Conservation (phyloP, 768 basidiomycete species). For the Candolleomyces efflorescens region DNA sequence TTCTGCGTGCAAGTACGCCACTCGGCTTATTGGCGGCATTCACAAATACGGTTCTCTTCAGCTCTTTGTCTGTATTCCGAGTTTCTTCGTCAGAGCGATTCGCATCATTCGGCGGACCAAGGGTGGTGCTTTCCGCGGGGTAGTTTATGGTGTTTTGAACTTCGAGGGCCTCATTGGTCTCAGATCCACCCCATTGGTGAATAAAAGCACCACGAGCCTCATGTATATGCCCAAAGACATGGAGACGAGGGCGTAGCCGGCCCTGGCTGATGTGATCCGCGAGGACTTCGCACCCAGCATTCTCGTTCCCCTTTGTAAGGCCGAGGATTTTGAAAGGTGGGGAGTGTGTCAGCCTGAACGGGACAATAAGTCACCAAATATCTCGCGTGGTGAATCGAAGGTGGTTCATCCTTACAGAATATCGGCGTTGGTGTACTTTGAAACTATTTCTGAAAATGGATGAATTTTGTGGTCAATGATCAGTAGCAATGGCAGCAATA, state of each 20-base stretch:
- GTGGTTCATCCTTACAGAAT: too few relatives aligned
- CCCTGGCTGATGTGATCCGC: conserved; percentile 30
- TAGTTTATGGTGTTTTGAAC: conserved; percentile 18
- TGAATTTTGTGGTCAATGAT: too few relatives aligned
- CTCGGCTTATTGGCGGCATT: conserved; percentile 40
- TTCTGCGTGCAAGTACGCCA: conserved; percentile 19
- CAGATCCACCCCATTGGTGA: conserved; percentile 28
- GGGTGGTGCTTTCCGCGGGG: conserved; percentile 2
- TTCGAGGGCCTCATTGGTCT: conserved; percentile 11
- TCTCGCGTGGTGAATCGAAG: too few relatives aligned
- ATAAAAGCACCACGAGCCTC: conserved; percentile 50
- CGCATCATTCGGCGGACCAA: background rate
- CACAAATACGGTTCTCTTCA: conserved; percentile 35
- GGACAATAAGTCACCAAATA: too few relatives aligned
- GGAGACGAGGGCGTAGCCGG: conserved; percentile 36
- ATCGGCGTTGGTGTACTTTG: too few relatives aligned
- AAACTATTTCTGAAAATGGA: too few relatives aligned
- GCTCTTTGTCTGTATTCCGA: background rate
- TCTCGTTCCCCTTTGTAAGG: conserved; percentile 25
- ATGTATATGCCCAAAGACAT: conserved; percentile 67
- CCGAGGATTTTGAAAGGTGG: conserved; percentile 54
- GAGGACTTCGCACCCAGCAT: conserved; percentile 50
- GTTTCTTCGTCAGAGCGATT: background rate
- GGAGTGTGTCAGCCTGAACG: conserved; percentile 65
- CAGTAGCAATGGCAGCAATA: too few relatives aligned